A percentile compares a stretch with the other conserved stretches of the same genome.
Evolutionary conservation across 371 early-diverging fungal genomes (phyloP).

Genomic region (Funneliformis caledonium): DNA sequence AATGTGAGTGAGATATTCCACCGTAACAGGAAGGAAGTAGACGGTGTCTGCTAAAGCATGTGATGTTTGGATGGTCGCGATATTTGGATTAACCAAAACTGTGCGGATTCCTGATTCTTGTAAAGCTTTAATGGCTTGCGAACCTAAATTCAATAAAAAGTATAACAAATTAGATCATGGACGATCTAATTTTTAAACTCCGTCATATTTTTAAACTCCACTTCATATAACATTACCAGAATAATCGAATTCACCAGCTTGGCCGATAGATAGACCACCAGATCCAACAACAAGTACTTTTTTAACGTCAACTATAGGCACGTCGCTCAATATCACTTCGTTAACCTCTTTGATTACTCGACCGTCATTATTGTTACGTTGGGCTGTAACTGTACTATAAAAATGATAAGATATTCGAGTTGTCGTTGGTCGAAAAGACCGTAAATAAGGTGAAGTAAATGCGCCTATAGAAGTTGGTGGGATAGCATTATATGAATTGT

Average conservation of each 20-base stretch:
- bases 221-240: slow-evolving; percentile 71
- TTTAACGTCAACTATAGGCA: slow-evolving; percentile 54
- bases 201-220: too few species aligned
- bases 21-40: slow-evolving; percentile 93
- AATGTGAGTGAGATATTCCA: slow-evolving; percentile 92
- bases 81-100: slow-evolving; percentile 94
- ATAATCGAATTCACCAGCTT: slow-evolving; percentile 98
- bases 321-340: neutral
- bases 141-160: slow-evolving; percentile 25
- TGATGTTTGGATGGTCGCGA: slow-evolving; percentile 96
- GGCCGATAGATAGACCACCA: slow-evolving; percentile 96
- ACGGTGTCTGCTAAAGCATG: slow-evolving; percentile 94
- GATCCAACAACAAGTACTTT: slow-evolving; percentile 96
- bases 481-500: neutral
- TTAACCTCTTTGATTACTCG: neutral
- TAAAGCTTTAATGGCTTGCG: slow-evolving; percentile 93
- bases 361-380: neutral
- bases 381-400: neutral
- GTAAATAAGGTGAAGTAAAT: neutral
- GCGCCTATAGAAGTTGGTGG: neutral
- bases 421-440: neutral
- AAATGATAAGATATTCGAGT: slow-evolving; percentile 32
- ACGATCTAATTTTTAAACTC: too few species aligned
- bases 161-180: neutral
- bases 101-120: slow-evolving; percentile 95